Conservation (phyloP, 805 yeast genomes). For the Candida broadrunensis region DNA sequence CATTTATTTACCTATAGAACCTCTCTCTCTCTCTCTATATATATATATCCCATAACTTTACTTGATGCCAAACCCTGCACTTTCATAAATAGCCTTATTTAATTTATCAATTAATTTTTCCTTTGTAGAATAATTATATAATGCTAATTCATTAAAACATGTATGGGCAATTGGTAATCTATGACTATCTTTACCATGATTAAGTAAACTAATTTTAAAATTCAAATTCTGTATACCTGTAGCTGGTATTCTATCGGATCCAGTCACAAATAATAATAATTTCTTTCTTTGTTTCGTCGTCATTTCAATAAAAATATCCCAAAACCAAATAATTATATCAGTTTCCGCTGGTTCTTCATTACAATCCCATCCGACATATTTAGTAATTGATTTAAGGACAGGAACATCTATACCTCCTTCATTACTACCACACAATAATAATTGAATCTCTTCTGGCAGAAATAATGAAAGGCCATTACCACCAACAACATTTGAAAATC, state of each 20-base stretch:
- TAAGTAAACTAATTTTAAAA: constrained; percentile 61
- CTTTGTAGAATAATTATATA: constrained; percentile 60
- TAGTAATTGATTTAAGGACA: constrained; percentile 67
- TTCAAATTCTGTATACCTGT: constrained; percentile 79
- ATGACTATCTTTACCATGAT: constrained; percentile 30
- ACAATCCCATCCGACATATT: constrained; percentile 62
- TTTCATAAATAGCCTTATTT: constrained; percentile 66
- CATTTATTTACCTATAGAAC: too few relatives aligned
- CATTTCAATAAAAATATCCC: constrained; percentile 67
- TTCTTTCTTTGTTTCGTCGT: constrained; percentile 51
- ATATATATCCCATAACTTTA: constrained; percentile 17
- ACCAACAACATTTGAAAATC: constrained; percentile 74
- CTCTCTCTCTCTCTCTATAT: too few relatives aligned
- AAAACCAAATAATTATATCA: constrained; percentile 70
- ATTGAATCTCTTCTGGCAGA: constrained; percentile 76
- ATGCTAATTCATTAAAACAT: constrained; percentile 85
- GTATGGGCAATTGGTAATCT: constrained; percentile 87
- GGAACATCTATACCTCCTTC: constrained; percentile 64
- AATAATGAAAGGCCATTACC: constrained; percentile 80
- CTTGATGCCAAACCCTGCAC: constrained; percentile 83
- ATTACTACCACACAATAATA: constrained; percentile 73
- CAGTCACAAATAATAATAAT: constrained; percentile 76
- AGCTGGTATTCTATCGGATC: constrained; percentile 90
- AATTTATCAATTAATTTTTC: constrained; percentile 59
- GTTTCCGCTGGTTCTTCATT: constrained; percentile 35